Conservation (phyloP, 2,329 filamentous ascomycete species). For the Alternaria solani region DNA sequence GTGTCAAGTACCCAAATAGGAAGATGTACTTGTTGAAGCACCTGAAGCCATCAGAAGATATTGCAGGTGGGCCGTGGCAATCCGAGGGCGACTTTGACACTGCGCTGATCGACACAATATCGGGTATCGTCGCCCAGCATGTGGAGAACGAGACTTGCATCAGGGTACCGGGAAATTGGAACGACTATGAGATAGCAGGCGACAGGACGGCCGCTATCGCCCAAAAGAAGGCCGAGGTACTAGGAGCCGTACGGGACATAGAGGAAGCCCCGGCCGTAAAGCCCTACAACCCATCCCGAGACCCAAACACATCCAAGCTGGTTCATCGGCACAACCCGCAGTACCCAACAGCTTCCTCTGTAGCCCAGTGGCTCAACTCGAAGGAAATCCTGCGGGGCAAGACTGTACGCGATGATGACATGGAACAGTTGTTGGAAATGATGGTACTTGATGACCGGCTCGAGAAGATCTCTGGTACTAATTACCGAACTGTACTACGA, state of each 20-base stretch:
- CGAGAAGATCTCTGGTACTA: conserved; percentile 65
- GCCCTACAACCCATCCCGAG: conserved; percentile 34
- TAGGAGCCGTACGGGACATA: conserved; percentile 39
- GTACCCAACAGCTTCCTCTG: conserved; percentile 82
- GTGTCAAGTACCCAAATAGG: conserved; percentile 86
- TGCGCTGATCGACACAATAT: conserved; percentile 81
- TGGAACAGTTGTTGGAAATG: conserved; percentile 86
- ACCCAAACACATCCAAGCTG: conserved; percentile 32
- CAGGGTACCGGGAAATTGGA: conserved; percentile 56
- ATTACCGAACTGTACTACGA: conserved; percentile 58
- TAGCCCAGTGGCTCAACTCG: conserved; percentile 76
- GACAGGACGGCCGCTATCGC: conserved; percentile 44
- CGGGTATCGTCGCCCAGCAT: conserved; percentile 75
- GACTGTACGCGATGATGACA: conserved; percentile 70
- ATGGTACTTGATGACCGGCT: conserved; percentile 88
- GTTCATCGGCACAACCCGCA: conserved; percentile 71
- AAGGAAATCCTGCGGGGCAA: conserved; percentile 76
- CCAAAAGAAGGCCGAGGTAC: conserved; percentile 48
- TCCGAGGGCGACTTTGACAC: conserved; percentile 89
- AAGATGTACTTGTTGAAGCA: conserved; percentile 96
- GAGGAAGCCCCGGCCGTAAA: conserved; percentile 41
- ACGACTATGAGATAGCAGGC: conserved; percentile 50
- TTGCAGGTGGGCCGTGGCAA: conserved; percentile 94
- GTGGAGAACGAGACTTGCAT: conserved; percentile 78
- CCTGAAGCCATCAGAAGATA: conserved; percentile 84